phyloP scores from a whole-genome alignment of 768 basidiomycete species.

The Lactifluus subvellereus region DNA sequence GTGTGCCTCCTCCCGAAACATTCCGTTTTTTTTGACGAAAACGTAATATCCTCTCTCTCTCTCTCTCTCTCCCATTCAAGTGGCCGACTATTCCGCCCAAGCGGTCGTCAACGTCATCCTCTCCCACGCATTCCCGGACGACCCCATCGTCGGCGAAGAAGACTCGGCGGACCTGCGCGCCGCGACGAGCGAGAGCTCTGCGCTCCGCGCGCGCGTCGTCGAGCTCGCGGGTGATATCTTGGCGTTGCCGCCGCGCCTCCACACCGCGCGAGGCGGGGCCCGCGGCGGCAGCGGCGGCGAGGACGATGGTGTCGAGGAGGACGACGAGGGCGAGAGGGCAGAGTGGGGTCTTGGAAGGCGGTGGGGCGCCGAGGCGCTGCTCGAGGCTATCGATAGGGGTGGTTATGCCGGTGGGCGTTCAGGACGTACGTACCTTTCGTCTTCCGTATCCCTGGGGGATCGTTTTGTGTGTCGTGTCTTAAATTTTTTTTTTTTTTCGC shows the following conservation, averaged over 20 bases:
- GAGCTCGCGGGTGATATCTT: conserved; percentile 79
- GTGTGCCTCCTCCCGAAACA: conserved; percentile 30
- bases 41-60: no score
- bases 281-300: no score
- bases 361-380: conserved; percentile 50
- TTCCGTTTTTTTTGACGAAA: no score
- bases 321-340: conserved; percentile 49
- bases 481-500: background rate
- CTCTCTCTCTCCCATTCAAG: conserved; percentile 34
- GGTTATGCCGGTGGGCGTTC: conserved; percentile 60
- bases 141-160: conserved; percentile 93
- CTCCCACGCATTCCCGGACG: conserved; percentile 66
- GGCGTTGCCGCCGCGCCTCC: conserved; percentile 34
- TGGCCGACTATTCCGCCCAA: conserved; percentile 92
- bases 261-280: no score
- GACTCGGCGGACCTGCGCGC: conserved; percentile 73
- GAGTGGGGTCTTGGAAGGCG: conserved; percentile 72
- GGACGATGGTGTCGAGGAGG: background rate
- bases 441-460: background rate
- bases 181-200: conserved; percentile 27
- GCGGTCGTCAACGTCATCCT: conserved; percentile 86
- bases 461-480: background rate
- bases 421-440: conserved; percentile 53
- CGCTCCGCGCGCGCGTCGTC: conserved; percentile 61
- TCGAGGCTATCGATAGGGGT: conserved; percentile 85